Percentiles rank a stretch among this genome's conserved stretches.
Conservation (phyloP, 352 stramenopile genomes). For the Phytopythium chamaehyphon region DNA sequence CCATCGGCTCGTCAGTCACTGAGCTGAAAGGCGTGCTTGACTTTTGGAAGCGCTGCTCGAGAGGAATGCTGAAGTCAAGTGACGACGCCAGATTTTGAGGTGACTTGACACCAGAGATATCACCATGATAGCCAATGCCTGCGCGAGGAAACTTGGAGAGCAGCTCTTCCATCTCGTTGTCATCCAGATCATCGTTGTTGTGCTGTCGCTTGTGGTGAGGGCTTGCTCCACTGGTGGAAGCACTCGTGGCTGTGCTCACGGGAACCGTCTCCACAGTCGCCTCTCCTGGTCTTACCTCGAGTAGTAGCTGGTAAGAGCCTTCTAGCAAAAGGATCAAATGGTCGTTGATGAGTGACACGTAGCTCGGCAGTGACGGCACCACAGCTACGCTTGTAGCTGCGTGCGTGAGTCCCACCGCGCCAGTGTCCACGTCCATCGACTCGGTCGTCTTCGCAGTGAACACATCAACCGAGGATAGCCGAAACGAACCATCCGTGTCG, state of each 20-base stretch:
- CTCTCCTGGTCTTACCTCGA: constrained; percentile 19
- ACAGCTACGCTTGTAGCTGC: constrained; percentile 35
- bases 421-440: constrained; percentile 29
- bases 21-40: constrained; percentile 75
- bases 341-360: constrained; percentile 38
- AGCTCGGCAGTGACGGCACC: constrained; percentile 47
- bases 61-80: constrained; percentile 39
- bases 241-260: neutral
- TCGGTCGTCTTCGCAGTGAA: constrained; percentile 14
- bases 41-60: constrained; percentile 75
- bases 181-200: constrained; percentile 44
- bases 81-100: constrained; percentile 33
- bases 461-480: constrained; percentile 40
- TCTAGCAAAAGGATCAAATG: constrained; percentile 56
- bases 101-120: constrained; percentile 54
- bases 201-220: constrained; percentile 47
- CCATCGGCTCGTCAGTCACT: constrained; percentile 43
- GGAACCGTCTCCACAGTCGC: neutral
- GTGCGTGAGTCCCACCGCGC: constrained; percentile 32
- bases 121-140: constrained; percentile 75
- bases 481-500: constrained; percentile 54
- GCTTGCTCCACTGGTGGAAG: neutral
- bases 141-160: constrained; percentile 63
- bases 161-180: constrained; percentile 52
- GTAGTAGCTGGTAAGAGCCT: constrained; percentile 46